These are phyloP conservation scores for Glycine tomentella DNA, from an alignment of 306 rosid genomes.

Conservation along the genomic window DNA sequence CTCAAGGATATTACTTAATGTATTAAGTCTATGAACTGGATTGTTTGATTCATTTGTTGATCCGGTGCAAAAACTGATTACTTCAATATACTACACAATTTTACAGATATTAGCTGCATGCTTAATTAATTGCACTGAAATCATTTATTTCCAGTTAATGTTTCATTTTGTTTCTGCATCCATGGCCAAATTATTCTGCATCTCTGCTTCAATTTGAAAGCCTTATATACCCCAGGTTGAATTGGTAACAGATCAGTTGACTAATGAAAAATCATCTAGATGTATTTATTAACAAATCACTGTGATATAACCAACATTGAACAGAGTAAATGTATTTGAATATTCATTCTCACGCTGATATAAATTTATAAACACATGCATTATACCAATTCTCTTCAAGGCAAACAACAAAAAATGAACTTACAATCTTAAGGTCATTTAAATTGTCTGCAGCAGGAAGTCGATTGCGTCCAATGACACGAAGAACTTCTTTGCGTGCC, in stretches of 20 bases:
- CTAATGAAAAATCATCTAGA: background rate
- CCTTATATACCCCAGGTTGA: background rate
- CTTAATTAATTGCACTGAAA: background rate
- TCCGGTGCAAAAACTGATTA: background rate
- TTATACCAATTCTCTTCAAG: background rate
- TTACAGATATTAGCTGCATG: background rate
- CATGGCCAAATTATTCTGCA: background rate
- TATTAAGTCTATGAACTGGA: background rate
- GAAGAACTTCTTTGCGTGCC: slow-evolving; percentile 72
- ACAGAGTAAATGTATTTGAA: no score
- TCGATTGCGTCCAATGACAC: slow-evolving; percentile 37
- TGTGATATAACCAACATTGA: no score
- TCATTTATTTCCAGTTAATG: background rate
- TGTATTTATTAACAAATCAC: background rate
- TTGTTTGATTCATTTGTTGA: background rate
- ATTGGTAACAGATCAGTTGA: background rate
- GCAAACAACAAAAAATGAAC: slow-evolving; percentile 39
- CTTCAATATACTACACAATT: background rate
- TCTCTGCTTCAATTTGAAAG: background rate
- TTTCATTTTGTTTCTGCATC: background rate
- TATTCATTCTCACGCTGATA: background rate
- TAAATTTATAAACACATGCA: slow-evolving; percentile 6
- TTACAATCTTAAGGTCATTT: slow-evolving; percentile 70
- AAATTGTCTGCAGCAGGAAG: slow-evolving; percentile 56
- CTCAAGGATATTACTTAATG: background rate